Conservation (phyloP, 768 basidiomycete species). For the Phanerochaete carnosa region DNA sequence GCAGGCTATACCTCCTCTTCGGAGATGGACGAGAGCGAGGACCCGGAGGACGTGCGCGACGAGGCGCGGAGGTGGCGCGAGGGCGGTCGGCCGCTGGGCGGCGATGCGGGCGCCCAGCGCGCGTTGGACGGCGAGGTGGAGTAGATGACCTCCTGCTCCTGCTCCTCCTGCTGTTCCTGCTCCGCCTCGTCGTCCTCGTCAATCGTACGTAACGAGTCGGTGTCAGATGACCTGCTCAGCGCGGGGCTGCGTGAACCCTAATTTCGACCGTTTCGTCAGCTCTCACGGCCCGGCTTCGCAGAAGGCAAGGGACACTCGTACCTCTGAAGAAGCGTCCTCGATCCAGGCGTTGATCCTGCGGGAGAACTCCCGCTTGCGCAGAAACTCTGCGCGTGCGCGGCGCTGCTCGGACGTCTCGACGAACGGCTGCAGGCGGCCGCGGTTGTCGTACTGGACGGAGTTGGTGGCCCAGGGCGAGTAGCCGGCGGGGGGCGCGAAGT, state of each 20-base stretch:
- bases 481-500: neutral
- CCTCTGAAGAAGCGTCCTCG: slow-evolving; percentile 3
- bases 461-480: neutral
- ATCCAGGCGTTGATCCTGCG: slow-evolving; percentile 37
- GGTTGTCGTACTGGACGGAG: slow-evolving; percentile 29
- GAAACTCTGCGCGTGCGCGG: slow-evolving; percentile 49
- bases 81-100: neutral
- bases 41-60: slow-evolving; percentile 7
- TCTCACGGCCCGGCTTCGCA: neutral
- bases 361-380: slow-evolving; percentile 44
- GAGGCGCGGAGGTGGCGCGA: slow-evolving; percentile 7
- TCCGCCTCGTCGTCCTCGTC: slow-evolving; percentile 5
- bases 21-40: slow-evolving; percentile 10
- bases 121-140: slow-evolving; percentile 1
- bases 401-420: slow-evolving; percentile 45
- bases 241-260: neutral
- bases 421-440: slow-evolving; percentile 42
- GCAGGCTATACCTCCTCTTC: neutral
- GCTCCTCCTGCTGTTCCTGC: slow-evolving; percentile 1
- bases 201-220: slow-evolving; percentile 5
- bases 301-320: neutral
- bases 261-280: neutral
- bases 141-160: slow-evolving; percentile 11
- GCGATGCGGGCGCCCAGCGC: neutral
- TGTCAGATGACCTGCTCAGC: neutral